These are phyloP conservation scores for Fusarium robinianum DNA, from an alignment of 2,329 filamentous ascomycete genomes.

Conservation along the genomic window DNA sequence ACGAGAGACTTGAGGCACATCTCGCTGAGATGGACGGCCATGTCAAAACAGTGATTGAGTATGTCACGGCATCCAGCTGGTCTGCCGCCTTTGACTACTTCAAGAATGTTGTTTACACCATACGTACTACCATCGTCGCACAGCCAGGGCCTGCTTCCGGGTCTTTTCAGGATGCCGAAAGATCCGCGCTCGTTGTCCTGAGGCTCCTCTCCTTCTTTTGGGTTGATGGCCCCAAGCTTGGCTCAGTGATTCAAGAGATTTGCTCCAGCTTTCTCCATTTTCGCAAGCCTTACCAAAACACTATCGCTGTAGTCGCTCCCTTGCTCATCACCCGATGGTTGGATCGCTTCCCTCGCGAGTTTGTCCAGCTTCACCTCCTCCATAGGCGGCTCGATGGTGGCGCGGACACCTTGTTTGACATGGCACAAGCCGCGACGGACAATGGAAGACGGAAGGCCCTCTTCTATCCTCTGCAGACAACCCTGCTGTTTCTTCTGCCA, in stretches of 20 bases:
- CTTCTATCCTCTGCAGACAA: slow-evolving; percentile 66
- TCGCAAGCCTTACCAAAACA: slow-evolving; percentile 65
- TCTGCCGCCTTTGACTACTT: slow-evolving; percentile 62
- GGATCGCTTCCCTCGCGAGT: slow-evolving; percentile 66
- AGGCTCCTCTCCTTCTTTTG: slow-evolving; percentile 66
- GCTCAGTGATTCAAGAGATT: slow-evolving; percentile 66
- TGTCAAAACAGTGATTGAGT: slow-evolving; percentile 63
- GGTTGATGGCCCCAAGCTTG: slow-evolving; percentile 66
- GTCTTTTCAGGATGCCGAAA: slow-evolving; percentile 55
- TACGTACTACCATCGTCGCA: slow-evolving; percentile 50
- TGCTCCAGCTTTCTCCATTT: slow-evolving; percentile 70
- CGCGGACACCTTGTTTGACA: slow-evolving; percentile 70
- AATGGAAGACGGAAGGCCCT: slow-evolving; percentile 58
- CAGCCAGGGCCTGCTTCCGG: slow-evolving; percentile 45
- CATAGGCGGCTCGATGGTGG: slow-evolving; percentile 67
- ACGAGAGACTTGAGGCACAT: slow-evolving; percentile 41
- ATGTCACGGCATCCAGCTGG: slow-evolving; percentile 69
- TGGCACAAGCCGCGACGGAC: slow-evolving; percentile 66
- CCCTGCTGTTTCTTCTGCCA: slow-evolving; percentile 65
- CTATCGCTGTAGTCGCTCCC: slow-evolving; percentile 65
- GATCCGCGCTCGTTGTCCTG: slow-evolving; percentile 56
- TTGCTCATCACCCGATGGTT: slow-evolving; percentile 68
- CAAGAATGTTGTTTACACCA: slow-evolving; percentile 55
- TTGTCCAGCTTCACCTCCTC: slow-evolving; percentile 64
- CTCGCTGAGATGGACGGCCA: slow-evolving; percentile 56